Evolutionary conservation across 306 rosid species (phyloP).

Genomic region (Malus orientalis): DNA sequence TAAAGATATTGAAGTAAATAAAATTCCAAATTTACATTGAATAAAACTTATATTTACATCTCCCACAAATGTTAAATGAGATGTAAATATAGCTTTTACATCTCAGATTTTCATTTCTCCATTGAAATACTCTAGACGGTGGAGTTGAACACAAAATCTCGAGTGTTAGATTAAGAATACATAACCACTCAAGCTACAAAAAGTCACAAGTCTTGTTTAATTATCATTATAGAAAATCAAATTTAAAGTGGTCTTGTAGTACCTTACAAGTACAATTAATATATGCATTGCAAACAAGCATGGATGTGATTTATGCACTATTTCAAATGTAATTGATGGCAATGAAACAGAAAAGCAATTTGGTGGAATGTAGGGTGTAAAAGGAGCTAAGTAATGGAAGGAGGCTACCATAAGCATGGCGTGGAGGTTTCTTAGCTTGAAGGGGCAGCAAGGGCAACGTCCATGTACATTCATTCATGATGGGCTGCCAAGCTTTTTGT

Average conservation of each 20-base stretch:
- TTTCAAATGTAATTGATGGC: not conserved
- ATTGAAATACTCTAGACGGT: not conserved
- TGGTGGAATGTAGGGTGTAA: not conserved
- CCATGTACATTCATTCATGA: not conserved
- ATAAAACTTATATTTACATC: too few relatives aligned
- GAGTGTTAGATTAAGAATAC: not conserved
- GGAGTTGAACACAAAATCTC: not conserved
- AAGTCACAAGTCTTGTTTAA: not conserved
- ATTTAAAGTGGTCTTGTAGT: not conserved
- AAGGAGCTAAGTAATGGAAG: constrained; percentile 12
- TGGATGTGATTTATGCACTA: not conserved
- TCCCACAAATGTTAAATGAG: too few relatives aligned
- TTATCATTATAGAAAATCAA: not conserved
- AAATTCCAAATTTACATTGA: too few relatives aligned
- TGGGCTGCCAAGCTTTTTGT: too few relatives aligned
- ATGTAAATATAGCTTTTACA: too few relatives aligned
- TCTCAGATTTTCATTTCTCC: not conserved
- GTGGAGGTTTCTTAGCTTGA: constrained; percentile 54
- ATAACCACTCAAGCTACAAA: too few relatives aligned
- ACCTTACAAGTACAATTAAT: not conserved
- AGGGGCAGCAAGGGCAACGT: constrained; percentile 46
- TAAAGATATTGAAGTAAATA: too few relatives aligned
- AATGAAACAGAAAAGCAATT: not conserved
- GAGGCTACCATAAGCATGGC: not conserved
- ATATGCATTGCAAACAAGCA: not conserved